Base-by-base conservation (phyloP, 202 grass and related monocot genomes). In the Panicum hallii region DNA sequence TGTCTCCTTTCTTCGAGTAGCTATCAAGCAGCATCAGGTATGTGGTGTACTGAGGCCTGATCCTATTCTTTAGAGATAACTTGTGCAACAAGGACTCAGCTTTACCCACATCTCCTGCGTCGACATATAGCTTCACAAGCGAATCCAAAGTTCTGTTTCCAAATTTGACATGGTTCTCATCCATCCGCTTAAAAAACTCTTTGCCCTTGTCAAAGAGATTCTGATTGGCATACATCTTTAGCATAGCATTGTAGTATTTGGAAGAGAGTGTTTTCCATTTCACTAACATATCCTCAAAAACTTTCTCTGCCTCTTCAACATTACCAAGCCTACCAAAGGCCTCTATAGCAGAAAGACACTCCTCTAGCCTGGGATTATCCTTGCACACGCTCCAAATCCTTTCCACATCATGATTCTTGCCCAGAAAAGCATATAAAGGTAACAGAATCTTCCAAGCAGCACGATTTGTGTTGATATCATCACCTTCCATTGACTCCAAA, bases 141-240 rank as follows among this genome's bases (percentile, higher is more conserved):
- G 69, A 66, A 90, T 95, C 89, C 86, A 95, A 67, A 28, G 83
- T 87, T 43, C 2, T 8, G 8, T 57, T 11, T 6, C 86, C 91
- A 69, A 95, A 50, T 42, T 2, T 85, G 79, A 62, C 52, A 48
- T 79, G 62, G 28, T 82, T 55, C n/a, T 93, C 85, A 9, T 66
- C 83, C 93, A 98, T 98, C 44, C 67, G 81, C 73, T 81, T 92
- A 67, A 55, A 74, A 28, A 98, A 57, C 44, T 92, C 83, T 79
- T 93, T 98, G 7, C 87, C 93, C 82, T 98, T 98, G 38, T 89
- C 72, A 4, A 90, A n/a, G 79, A 92, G 90, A 26, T 93, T 93
- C 61, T 92, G 62, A 36, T 82, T 28, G 45, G 83, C 89, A 89
- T 98, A 95, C 67, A 92, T 86, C 77, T 11, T 93, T 60, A 95